A percentile compares a stretch with the other conserved stretches of the same genome.
These are phyloP conservation scores for Arthrobotrys iridis DNA, from an alignment of 2,329 filamentous ascomycete species.

Conservation along the genomic window DNA sequence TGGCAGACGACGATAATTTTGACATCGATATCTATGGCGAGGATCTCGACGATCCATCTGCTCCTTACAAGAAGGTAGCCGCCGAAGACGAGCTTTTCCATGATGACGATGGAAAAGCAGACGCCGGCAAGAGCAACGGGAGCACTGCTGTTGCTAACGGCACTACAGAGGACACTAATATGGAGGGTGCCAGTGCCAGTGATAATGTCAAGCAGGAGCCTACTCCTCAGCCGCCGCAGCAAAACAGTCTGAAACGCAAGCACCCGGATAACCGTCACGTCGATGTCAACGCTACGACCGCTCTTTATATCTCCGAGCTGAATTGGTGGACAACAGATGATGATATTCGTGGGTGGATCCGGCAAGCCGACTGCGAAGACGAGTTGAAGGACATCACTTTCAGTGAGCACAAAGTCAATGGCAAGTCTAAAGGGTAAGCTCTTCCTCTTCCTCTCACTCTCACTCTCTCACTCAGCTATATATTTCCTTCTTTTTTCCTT, in stretches of 20 bases:
- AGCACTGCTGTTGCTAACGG: constrained; percentile 49
- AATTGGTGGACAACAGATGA: constrained; percentile 98
- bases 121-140: constrained; percentile 39
- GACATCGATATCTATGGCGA: constrained; percentile 79
- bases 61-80: constrained; percentile 60
- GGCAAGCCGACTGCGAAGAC: constrained; percentile 79
- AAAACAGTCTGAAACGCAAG: constrained; percentile 72
- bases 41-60: constrained; percentile 60
- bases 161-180: constrained; percentile 58
- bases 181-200: constrained; percentile 57
- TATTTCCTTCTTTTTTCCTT: neutral
- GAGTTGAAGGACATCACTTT: constrained; percentile 94
- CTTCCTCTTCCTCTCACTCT: neutral
- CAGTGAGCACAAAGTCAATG: constrained; percentile 98
- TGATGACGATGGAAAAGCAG: constrained; percentile 54
- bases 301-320: constrained; percentile 86
- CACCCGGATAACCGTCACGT: constrained; percentile 67
- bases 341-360: constrained; percentile 87
- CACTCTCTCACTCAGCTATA: too few species aligned
- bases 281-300: constrained; percentile 72
- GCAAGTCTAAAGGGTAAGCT: constrained; percentile 93
- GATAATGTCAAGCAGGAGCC: constrained; percentile 56
- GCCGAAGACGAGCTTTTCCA: constrained; percentile 61
- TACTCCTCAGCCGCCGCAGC: constrained; percentile 63
- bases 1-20: constrained; percentile 75